phyloP scores from a whole-genome alignment of 2,329 filamentous ascomycete species.

The Fusarium pseudonygamai region DNA sequence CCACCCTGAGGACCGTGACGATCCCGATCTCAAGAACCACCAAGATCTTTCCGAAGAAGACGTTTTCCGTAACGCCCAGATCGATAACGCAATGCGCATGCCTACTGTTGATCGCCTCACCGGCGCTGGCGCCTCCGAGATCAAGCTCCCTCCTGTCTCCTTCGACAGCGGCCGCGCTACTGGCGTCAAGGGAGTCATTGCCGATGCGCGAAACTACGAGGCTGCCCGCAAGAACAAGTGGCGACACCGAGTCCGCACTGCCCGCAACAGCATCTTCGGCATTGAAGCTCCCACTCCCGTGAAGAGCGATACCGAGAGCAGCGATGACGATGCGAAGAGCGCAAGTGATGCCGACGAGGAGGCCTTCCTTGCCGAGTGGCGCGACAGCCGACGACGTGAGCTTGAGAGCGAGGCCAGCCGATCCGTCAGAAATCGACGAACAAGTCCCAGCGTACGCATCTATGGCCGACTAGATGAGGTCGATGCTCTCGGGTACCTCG shows the following conservation, averaged over 20 bases:
- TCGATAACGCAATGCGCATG: constrained; percentile 73
- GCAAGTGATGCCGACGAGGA: constrained; percentile 76
- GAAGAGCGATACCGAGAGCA: constrained; percentile 58
- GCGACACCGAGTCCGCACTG: constrained; percentile 61
- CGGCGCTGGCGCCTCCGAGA: constrained; percentile 54
- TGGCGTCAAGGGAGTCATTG: constrained; percentile 87
- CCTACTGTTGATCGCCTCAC: constrained; percentile 57
- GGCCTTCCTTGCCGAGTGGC: constrained; percentile 84
- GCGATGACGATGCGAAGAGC: constrained; percentile 55
- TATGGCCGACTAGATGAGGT: constrained; percentile 86
- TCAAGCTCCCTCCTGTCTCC: constrained; percentile 69
- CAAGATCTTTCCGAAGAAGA: constrained; percentile 68
- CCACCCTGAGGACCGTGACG: constrained; percentile 69
- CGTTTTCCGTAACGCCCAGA: constrained; percentile 60
- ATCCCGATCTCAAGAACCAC: constrained; percentile 57
- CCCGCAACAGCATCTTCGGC: constrained; percentile 66
- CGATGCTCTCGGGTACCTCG: constrained; percentile 91
- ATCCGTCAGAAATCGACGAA: constrained; percentile 70
- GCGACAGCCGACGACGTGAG: constrained; percentile 80
- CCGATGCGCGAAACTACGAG: constrained; percentile 82
- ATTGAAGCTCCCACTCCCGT: constrained; percentile 44
- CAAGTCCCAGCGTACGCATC: constrained; percentile 78
- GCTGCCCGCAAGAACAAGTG: constrained; percentile 68
- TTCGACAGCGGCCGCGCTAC: constrained; percentile 77
- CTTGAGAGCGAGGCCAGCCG: constrained; percentile 70